These are phyloP conservation scores for Trichoderma orchidacearum DNA, from an alignment of 495 filamentous ascomycete species.

Conservation along the genomic window DNA sequence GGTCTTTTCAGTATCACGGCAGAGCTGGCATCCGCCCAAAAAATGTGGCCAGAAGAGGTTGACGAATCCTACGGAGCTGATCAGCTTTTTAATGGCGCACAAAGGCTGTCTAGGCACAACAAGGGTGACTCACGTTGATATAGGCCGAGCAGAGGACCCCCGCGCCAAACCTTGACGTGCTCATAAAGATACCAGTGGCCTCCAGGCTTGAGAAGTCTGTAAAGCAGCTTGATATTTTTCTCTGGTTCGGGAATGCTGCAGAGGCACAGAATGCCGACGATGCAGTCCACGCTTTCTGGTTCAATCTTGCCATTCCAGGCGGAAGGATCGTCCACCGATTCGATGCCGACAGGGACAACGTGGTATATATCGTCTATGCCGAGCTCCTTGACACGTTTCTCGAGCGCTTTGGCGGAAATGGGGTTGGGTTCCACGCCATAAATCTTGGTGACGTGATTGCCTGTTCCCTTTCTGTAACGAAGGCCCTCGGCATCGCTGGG, in stretches of 20 bases:
- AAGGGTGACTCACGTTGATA: slow-evolving; percentile 32
- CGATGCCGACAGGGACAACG: slow-evolving; percentile 48
- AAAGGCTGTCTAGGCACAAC: background rate
- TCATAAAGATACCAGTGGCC: slow-evolving; percentile 58
- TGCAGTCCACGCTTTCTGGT: slow-evolving; percentile 47
- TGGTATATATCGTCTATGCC: slow-evolving; percentile 48
- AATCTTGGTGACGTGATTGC: slow-evolving; percentile 32
- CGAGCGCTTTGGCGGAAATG: slow-evolving; percentile 37
- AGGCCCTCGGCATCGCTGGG: background rate
- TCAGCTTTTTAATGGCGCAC: background rate
- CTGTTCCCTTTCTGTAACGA: background rate
- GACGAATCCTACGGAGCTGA: slow-evolving; percentile 15
- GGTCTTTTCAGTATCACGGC: slow-evolving; percentile 38
- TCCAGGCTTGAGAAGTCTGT: slow-evolving; percentile 48
- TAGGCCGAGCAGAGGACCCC: slow-evolving; percentile 29
- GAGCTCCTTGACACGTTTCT: slow-evolving; percentile 25
- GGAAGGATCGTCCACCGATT: slow-evolving; percentile 29
- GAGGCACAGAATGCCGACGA: slow-evolving; percentile 56
- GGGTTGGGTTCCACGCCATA: slow-evolving; percentile 58
- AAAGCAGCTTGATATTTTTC: slow-evolving; percentile 41
- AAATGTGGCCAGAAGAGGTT: slow-evolving; percentile 38
- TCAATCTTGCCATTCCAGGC: slow-evolving; percentile 29
- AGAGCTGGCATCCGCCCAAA: slow-evolving; percentile 46
- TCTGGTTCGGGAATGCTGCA: slow-evolving; percentile 57
- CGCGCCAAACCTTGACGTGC: slow-evolving; percentile 43